Base-by-base conservation (phyloP, 1,139 yeast species). In the Protomyces gravidus region DNA sequence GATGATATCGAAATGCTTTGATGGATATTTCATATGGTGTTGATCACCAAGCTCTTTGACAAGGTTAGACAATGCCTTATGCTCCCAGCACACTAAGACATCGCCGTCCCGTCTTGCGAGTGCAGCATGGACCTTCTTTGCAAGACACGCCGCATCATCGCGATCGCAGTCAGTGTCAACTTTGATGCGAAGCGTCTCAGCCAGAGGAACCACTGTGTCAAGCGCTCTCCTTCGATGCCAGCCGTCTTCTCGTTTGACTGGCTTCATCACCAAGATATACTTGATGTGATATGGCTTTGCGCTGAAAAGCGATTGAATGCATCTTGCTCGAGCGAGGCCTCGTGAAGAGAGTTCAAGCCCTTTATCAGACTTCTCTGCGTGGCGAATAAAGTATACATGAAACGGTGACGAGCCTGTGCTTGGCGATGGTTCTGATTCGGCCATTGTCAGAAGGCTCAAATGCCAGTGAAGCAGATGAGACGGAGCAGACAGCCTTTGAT, bases 21-120 rank as follows among this genome's bases (percentile, higher is more conserved):
- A 39, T 26, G 57, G 57, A 11, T 45, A 52, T 19, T 42, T 19
- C n/a, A 47, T 36, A 3, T 17, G n/a, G 9, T 26, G 26, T 13
- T 26, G 27, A 27, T 42, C 26, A n/a, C 57, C 57, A 4, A 52
- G 39, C n/a, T n/a, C 36, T 15, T 52, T 7, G 23, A 30, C 25
- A 19, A 52, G 28, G n/a, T 52, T 33, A 32, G 57, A 19, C 23
- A 52, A 26, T 19, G 5, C 25, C 23, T 52, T 42, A 45, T 52
- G 57, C 26, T 52, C 57, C 57, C 57, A 52, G 23, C 57, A 52
- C 11, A 52, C 23, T 42, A 52, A 21, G 19, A 52, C 32, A 45
- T 52, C 33, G 45, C 57, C 57, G 17, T 36, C 42, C 17, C 21
- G 11, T 15, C 11, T 3, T 5, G 36, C 36, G 4, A 30, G 36